Percentiles rank a stretch among this genome's conserved stretches.
Evolutionary conservation across 768 basidiomycete genomes (phyloP).

Genomic region (Psilocybe subaeruginosa): DNA sequence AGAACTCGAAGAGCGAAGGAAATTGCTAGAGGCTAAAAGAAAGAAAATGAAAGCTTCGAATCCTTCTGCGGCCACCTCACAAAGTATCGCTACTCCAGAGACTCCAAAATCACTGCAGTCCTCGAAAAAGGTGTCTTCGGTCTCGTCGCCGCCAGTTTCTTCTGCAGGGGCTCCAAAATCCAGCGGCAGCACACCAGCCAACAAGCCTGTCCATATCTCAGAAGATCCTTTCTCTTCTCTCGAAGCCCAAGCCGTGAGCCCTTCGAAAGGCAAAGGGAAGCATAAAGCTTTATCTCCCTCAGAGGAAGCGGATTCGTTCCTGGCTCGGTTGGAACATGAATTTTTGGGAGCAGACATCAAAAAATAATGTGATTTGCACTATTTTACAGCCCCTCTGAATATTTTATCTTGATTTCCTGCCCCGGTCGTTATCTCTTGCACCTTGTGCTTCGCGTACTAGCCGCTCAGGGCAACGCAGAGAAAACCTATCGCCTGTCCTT

Average conservation of each 20-base stretch:
- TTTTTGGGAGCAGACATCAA: conserved; percentile 42
- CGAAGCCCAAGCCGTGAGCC: conserved; percentile 35
- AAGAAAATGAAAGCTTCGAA: conserved; percentile 41
- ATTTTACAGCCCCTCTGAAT: not conserved
- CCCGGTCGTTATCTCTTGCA: not conserved
- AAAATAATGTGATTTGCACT: conserved; percentile 16
- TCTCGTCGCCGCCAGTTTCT: not conserved
- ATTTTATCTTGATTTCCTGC: not conserved
- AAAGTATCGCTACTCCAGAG: not conserved
- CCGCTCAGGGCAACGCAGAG: conserved; percentile 51
- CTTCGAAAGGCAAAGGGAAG: conserved; percentile 28
- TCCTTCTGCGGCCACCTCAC: conserved; percentile 6
- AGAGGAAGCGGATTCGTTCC: conserved; percentile 61
- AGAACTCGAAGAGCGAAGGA: conserved; percentile 69
- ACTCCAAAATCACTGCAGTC: not conserved
- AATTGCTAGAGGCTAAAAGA: conserved; percentile 68
- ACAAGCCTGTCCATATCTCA: conserved; percentile 3
- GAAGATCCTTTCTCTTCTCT: conserved; percentile 55
- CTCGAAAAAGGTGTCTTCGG: not conserved
- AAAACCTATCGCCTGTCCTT: conserved; percentile 44
- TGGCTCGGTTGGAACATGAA: conserved; percentile 68
- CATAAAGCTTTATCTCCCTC: conserved; percentile 15
- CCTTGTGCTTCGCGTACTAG: conserved; percentile 40
- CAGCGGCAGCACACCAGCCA: not conserved
- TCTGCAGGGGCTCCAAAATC: not conserved